Percentiles rank a stretch among this genome's conserved stretches.
Evolutionary conservation across 306 rosid genomes (phyloP).

Genomic region (Ormosia emarginata): DNA sequence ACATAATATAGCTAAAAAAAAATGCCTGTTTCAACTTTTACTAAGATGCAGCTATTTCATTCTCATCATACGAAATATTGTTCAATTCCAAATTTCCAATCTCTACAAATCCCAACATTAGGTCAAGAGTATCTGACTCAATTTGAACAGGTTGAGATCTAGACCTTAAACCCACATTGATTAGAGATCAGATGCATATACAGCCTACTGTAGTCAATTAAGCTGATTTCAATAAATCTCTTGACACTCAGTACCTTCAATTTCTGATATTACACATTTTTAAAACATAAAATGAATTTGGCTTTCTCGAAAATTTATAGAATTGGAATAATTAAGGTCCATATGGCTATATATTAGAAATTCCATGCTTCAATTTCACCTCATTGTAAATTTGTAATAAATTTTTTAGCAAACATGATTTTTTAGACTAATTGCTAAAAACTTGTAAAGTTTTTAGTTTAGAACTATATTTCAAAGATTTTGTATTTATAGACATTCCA

Average conservation of each 20-base stretch:
- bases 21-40: too few species aligned
- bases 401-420: background rate
- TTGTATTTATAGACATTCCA: background rate
- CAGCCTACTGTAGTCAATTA: background rate
- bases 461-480: background rate
- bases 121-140: constrained; percentile 5
- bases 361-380: background rate
- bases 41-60: constrained; percentile 1
- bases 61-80: background rate
- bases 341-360: background rate
- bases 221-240: background rate
- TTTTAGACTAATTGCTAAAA: background rate
- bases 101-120: constrained; percentile 4
- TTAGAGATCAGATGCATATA: background rate
- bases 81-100: background rate
- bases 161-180: background rate
- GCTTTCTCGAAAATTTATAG: background rate
- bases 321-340: background rate
- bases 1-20: too few species aligned
- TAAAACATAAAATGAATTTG: background rate
- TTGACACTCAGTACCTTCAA: background rate
- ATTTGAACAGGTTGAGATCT: background rate
- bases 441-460: background rate
- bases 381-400: background rate
- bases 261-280: background rate